A percentile compares a stretch with the other conserved stretches of the same genome.
Conservation (phyloP, 305 asterid genomes). For the Fraxinus nigra region DNA sequence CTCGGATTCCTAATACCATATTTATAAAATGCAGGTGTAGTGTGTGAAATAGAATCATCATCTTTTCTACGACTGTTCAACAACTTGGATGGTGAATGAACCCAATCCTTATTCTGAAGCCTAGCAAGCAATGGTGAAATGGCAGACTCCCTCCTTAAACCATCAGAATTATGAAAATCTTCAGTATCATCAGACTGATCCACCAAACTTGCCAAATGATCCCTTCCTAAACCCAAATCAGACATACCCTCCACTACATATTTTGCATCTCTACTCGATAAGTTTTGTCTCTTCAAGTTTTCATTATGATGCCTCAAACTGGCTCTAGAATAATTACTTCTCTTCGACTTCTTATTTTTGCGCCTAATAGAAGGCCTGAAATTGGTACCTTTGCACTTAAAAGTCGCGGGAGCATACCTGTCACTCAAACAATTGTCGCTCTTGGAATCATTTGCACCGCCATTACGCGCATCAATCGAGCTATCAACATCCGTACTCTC, state of each 20-base stretch:
- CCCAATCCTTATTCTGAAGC: conserved; percentile 55
- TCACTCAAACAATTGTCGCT: conserved; percentile 58
- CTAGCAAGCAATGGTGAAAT: conserved; percentile 66
- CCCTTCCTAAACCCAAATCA: conserved; percentile 42
- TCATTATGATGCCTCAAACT: conserved; percentile 42
- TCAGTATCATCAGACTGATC: conserved; percentile 76
- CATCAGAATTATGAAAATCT: conserved; percentile 62
- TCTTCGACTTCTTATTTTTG: conserved; percentile 48
- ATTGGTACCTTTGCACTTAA: conserved; percentile 53
- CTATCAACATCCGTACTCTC: conserved; percentile 54
- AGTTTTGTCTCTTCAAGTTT: conserved; percentile 44
- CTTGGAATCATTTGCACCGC: conserved; percentile 66
- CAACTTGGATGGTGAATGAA: conserved; percentile 46
- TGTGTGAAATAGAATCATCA: conserved; percentile 60
- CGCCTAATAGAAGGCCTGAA: conserved; percentile 59
- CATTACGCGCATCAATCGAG: conserved; percentile 50
- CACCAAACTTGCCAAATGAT: conserved; percentile 51
- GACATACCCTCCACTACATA: conserved; percentile 35
- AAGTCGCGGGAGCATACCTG: conserved; percentile 45
- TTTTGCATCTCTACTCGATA: conserved; percentile 41
- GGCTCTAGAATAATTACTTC: conserved; percentile 34
- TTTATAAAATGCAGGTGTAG: conserved; percentile 64
- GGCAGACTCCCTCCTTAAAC: conserved; percentile 52
- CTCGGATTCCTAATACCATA: conserved; percentile 57
- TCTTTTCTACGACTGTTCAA: conserved; percentile 48